Evolutionary conservation across 345 rosid genomes (phyloP).

Genomic region (Salix caprea): DNA sequence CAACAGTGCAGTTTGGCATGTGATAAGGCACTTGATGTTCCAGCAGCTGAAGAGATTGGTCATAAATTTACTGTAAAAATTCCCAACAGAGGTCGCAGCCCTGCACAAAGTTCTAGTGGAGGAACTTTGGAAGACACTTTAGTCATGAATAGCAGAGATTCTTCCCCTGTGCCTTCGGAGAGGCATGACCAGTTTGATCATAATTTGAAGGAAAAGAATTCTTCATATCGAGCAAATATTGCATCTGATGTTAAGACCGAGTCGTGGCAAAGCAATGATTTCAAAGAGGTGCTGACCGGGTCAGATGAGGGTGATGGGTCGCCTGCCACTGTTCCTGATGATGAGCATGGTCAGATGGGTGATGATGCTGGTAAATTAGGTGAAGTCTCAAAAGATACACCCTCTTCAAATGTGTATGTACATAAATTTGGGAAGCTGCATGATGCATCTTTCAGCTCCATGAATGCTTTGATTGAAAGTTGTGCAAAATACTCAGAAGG

Average conservation of each 20-base stretch:
- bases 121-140: constrained; percentile 63
- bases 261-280: constrained; percentile 62
- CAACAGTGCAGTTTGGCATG: constrained; percentile 39
- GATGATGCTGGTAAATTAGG: constrained; percentile 38
- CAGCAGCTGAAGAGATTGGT: constrained; percentile 47
- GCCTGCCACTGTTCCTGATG: constrained; percentile 37
- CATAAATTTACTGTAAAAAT: constrained; percentile 72
- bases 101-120: constrained; percentile 61
- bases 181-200: constrained; percentile 45
- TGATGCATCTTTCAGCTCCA: constrained; percentile 62
- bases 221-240: constrained; percentile 33
- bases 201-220: constrained; percentile 29
- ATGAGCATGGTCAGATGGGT: constrained; percentile 36
- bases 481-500: constrained; percentile 70
- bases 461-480: constrained; percentile 84
- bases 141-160: constrained; percentile 46
- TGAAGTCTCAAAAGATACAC: constrained; percentile 39
- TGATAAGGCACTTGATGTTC: constrained; percentile 53
- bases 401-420: constrained; percentile 42
- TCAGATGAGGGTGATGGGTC: constrained; percentile 51
- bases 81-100: constrained; percentile 69
- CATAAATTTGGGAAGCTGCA: constrained; percentile 41
- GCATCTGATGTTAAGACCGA: constrained; percentile 44
- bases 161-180: constrained; percentile 54
- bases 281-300: constrained; percentile 43